Base-by-base conservation (phyloP, 2,329 filamentous ascomycete species). In the Ophiostoma populinum region DNA sequence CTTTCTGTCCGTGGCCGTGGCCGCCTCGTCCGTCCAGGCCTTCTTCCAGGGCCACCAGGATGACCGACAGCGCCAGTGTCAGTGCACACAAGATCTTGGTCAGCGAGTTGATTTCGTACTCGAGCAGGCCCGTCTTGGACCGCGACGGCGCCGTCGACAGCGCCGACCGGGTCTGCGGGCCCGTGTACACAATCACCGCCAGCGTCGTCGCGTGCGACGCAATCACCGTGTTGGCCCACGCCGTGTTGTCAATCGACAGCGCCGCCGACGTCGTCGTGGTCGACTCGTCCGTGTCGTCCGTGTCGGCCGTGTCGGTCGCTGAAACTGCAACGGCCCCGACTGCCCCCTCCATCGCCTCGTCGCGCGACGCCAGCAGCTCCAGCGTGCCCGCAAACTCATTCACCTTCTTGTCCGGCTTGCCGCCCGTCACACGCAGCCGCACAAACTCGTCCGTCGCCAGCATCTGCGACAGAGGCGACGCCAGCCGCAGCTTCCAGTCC, bases 211-310 rank as follows among this genome's bases (percentile, higher is more conserved):
- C 87, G 51, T 86, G 90, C 1, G 87, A 95, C 1, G 90, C 90
- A 40, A 98, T 79, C 17, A 98, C 80, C 0, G 90, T 98, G 51
- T 95, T 98, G 13, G 87, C 87, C 90, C 92, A 98, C 8, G 92
- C 90, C 7, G 90, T 95, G 50, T 98, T 94, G 55, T 98, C 90
- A 42, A 98, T 94, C 2, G 73, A 82, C 24, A 98, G 62, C 2
- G 86, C 75, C 3, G 76, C 70, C n/a, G 50, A 44, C 11, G 32
- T 35, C 21, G 17, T 25, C 37, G n/a, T 9, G 18, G 16, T n/a
- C 26, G 20, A n/a, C n/a, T 20, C 20, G 13, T 32, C 22, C 9
- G 38, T 38, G 10, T 42, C 17, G 16, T 30, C 20, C 1, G 29
- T 17, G 6, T 30, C 34, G 6, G 21, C 31, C 7, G 19, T 18